Percentiles rank a stretch among this genome's conserved stretches.
Evolutionary conservation across 73 alveolate genomes (phyloP).

Genomic region (Symbiodinium natans): DNA sequence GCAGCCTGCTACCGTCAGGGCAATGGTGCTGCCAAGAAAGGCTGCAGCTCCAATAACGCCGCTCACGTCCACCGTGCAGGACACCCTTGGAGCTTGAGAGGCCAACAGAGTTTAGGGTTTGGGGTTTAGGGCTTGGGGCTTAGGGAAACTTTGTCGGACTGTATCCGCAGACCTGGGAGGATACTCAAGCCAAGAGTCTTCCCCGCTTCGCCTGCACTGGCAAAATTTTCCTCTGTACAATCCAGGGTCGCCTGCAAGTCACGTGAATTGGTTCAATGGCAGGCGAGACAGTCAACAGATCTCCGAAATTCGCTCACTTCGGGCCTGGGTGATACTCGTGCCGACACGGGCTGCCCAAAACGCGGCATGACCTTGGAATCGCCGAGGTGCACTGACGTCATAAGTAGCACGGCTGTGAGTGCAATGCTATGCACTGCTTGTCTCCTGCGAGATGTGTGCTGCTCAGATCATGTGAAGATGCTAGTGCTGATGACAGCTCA

Average conservation of each 20-base stretch:
- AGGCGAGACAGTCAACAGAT: neutral
- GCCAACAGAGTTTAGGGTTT: too few relatives aligned
- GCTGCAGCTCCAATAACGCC: slow-evolving; percentile 64
- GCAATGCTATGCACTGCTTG: too few relatives aligned
- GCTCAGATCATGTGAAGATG: too few relatives aligned
- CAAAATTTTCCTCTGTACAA: slow-evolving; percentile 34
- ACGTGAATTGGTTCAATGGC: too few relatives aligned
- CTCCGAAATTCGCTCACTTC: neutral
- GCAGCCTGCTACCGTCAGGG: slow-evolving; percentile 55
- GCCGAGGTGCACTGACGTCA: too few relatives aligned
- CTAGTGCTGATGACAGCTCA: too few relatives aligned
- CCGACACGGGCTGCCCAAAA: slow-evolving; percentile 89
- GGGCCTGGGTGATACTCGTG: slow-evolving; percentile 74
- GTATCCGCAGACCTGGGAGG: too few relatives aligned
- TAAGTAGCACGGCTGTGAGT: too few relatives aligned
- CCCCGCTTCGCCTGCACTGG: slow-evolving; percentile 35
- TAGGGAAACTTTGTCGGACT: too few relatives aligned
- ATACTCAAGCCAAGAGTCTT: neutral
- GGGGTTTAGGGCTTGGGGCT: too few relatives aligned
- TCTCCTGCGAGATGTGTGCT: too few relatives aligned
- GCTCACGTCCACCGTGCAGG: slow-evolving; percentile 90
- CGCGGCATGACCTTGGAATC: slow-evolving; percentile 29
- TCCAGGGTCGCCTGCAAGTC: slow-evolving; percentile 49
- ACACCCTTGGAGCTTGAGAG: neutral
- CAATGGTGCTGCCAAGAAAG: slow-evolving; percentile 37